Base-by-base conservation (phyloP, 805 yeast species). In the Yarrowia sp. region DNA sequence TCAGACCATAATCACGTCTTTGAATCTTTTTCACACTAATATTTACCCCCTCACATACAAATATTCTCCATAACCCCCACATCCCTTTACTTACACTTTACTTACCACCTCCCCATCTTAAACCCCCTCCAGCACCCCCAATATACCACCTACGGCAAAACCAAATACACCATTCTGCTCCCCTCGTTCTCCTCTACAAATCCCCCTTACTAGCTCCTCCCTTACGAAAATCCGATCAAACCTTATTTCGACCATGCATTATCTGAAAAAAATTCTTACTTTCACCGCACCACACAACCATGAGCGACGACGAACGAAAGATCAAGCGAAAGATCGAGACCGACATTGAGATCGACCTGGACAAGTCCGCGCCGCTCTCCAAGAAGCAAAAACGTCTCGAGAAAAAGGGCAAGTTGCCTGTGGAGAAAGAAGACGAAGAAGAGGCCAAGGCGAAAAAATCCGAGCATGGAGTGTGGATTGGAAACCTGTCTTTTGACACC, bases 381-480 rank as follows among this genome's bases (percentile, higher is more conserved):
- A 92, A 90, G 75, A 93, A 95, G 75, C 97, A 93, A 76, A 88
- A 88, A 71, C 88, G 98, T 78, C 78, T 86, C 69, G 77, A 89
- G 69, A 93, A 95, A 76, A 88, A 88, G 74, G 90, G 79, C 35
- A 76, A 75, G 63, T 68, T 74, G 35, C 74, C 70, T 6, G 73
- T 28, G 65, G 74, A 69, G 50, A 64, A 66, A n/a, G 57, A 66
- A 17, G 66, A 68, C 1, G 64, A 72, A 67, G 69, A 66, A 28
- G 65, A 67, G 41, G 67, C 67, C 14, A 65, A 65, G 7, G 66
- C 73, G 5, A 72, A 72, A 14, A 71, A 55, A 72, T 81, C 87
- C 4, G 84, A 81, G 64, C 83, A 77, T 71, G 96, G 96, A 50
- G 95, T 92, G 39, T 95, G 99, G 99, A 84, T 95, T 53, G 99